Evolutionary conservation across 495 filamentous ascomycete genomes (phyloP), one percentile per base, ranked within the genome.

Genomic region (Neurospora sp.): DNA sequence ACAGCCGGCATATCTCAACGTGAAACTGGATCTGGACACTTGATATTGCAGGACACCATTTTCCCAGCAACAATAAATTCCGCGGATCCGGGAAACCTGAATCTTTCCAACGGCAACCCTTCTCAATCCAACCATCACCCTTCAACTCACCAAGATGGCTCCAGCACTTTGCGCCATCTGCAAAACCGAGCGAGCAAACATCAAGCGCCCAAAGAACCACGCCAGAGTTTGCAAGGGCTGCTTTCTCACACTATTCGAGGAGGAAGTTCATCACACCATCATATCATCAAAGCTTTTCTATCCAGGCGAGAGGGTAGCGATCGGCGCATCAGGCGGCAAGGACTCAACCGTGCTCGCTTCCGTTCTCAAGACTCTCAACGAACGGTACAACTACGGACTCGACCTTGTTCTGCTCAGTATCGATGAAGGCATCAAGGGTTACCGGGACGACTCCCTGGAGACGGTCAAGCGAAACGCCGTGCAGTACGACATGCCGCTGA

Each of bases 371-470:
- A 98, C 94, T 0, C 86, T 99, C 3, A 98, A 99, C 76, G 92
- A 96, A 75, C 89, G 96, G 8, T 87, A 98, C 78, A 83, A 89
- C 72, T 98, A 98, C 79, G 93, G 93, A 1, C 86, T 98, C 9
- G 87, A 97, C 31, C 87, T 99, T 3, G 86, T 95, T 6, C 87
- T 99, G 0, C 85, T 99, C 31, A 94, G 92, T 69, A 95, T 99
- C 79, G 96, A 99, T 78, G 96, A 99, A 81, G 96, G 96, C 20
- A 99, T 99, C 81, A 94, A 91, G 76, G 96, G 96, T 3, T 99
- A 99, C 78, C 88, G 96, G 70, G 96, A 99, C 80, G 94, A 98
- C 83, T 94, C 91, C 8, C 86, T 99, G 0, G 94, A 98, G 81
- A 97, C 96, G 1, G 96, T 99, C 70, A 97, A 97, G 87, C 84